Base-by-base conservation (phyloP, 179 eudicot species). In the Beta corolliflora region DNA sequence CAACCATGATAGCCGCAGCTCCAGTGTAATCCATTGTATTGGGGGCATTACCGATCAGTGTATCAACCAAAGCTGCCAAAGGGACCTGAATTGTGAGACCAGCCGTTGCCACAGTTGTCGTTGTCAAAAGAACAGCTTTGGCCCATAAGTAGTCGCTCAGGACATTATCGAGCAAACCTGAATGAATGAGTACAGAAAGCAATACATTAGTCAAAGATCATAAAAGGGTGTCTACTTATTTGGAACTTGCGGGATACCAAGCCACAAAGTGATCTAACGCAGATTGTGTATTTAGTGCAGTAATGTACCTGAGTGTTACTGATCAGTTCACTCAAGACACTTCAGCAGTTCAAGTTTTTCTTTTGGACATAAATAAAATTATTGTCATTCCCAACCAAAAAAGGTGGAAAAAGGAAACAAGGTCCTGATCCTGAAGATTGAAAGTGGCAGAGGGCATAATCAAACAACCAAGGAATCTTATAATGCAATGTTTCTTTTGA, bases 101-200 rank as follows among this genome's bases (percentile, higher is more conserved):
- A n/a, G 99, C 99, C 66, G 98, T 96, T 52, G 97, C 97, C 48
- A 94, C 98, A n/a, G 99, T 96, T 16, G 99, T 91, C 6, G 96
- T 89, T 0, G 99, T 96, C 69, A 96, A 86, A 77, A 96, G 92
- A 81, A 96, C 94, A 23, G 99, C 98, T 84, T 94, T 94, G 52
- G 97, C 99, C 99, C 99, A 96, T 45, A 94, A 68, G 86, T 94
- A 96, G 79, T 96, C 98, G 54, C 99, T 96, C 75, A 96, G 89
- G 85, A 93, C 98, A 64, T 96, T 94, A 84, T 94, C 99, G 72
- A 94, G 82, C 82, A 96, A 86, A 75, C 99, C 99, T 96, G 84
- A 82, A 60, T 36, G 41, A 82, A 23, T 61, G 5, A 5, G 78
- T 56, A 25, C 71, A 81, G 41, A 36, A 19, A 52, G 3, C 52